A percentile compares a stretch with the other conserved stretches of the same genome.
Conservation (phyloP, 2,329 filamentous ascomycete species). For the Escovopsis sp. region DNA sequence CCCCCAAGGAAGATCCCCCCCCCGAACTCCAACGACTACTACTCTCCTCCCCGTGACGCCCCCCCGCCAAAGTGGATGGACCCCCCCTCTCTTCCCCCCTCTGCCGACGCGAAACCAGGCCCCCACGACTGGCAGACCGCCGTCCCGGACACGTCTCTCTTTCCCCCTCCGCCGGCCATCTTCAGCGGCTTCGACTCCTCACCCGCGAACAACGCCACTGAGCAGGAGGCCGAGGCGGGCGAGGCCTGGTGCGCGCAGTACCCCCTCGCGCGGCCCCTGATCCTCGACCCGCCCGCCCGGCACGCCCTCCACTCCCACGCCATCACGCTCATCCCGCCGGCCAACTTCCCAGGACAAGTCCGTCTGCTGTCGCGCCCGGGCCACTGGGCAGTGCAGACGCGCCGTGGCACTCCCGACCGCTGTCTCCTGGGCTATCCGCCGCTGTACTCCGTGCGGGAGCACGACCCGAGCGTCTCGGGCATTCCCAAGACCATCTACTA, state of each 20-base stretch:
- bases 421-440: constrained; percentile 54
- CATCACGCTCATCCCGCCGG: constrained; percentile 38
- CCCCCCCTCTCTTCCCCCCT: constrained; percentile 22
- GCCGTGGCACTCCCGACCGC: constrained; percentile 36
- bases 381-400: constrained; percentile 32
- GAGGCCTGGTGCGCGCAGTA: constrained; percentile 49
- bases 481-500: constrained; percentile 48
- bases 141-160: constrained; percentile 56
- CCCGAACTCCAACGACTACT: constrained; percentile 8
- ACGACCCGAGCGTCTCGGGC: constrained; percentile 35
- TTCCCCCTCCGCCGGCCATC: constrained; percentile 58
- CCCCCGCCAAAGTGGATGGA: constrained; percentile 18
- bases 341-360: constrained; percentile 28
- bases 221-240: constrained; percentile 46
- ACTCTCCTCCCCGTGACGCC: constrained; percentile 12
- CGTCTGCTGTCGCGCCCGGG: constrained; percentile 31
- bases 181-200: constrained; percentile 48
- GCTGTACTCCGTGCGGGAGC: constrained; percentile 45
- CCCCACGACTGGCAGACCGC: constrained; percentile 56
- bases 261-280: constrained; percentile 39
- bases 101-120: constrained; percentile 10
- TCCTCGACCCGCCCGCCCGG: constrained; percentile 29
- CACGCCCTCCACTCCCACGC: constrained; percentile 34
- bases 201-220: constrained; percentile 52
- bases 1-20: constrained; percentile 24